These are phyloP conservation scores for Macrocystidia cucumis DNA, from an alignment of 1,284 basidiomycete genomes.

Conservation along the genomic window DNA sequence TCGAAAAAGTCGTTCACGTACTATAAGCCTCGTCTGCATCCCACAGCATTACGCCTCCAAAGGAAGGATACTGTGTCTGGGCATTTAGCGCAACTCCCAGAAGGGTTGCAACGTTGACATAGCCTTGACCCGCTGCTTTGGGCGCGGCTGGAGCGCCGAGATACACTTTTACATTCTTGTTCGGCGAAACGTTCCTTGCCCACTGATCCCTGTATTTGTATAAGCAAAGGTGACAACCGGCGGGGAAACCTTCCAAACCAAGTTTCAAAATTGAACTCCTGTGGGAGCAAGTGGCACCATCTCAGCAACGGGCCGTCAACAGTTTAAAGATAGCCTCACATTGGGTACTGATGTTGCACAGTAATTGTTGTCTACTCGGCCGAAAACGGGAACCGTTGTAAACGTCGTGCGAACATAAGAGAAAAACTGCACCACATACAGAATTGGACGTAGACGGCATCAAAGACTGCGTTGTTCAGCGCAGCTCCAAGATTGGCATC, in stretches of 20 bases:
- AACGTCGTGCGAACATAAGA: neutral
- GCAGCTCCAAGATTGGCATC: conserved; percentile 46
- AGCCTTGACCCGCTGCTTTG: conserved; percentile 42
- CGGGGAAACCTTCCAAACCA: conserved; percentile 32
- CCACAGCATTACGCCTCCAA: conserved; percentile 58
- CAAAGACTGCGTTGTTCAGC: conserved; percentile 44
- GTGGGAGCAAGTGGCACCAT: conserved; percentile 1
- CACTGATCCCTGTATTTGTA: conserved; percentile 40
- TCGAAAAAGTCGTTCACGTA: conserved; percentile 7
- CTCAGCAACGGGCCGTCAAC: conserved; percentile 1
- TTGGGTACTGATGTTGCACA: conserved; percentile 39
- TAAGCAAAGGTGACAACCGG: neutral
- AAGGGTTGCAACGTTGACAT: conserved; percentile 36
- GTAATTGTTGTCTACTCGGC: conserved; percentile 44
- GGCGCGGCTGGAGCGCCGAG: conserved; percentile 47
- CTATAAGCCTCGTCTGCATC: conserved; percentile 23
- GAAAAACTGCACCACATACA: conserved; percentile 11
- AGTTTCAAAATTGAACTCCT: conserved; percentile 46
- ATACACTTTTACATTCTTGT: conserved; percentile 52
- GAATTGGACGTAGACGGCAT: conserved; percentile 51
- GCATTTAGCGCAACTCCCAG: conserved; percentile 31
- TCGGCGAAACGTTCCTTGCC: conserved; percentile 46
- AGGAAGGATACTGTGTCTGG: conserved; percentile 42
- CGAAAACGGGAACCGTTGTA: conserved; percentile 4
- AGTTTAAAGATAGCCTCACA: conserved; percentile 19